Evolutionary conservation across 2,329 filamentous ascomycete genomes (phyloP).

Genomic region (Penicillium decumbens): DNA sequence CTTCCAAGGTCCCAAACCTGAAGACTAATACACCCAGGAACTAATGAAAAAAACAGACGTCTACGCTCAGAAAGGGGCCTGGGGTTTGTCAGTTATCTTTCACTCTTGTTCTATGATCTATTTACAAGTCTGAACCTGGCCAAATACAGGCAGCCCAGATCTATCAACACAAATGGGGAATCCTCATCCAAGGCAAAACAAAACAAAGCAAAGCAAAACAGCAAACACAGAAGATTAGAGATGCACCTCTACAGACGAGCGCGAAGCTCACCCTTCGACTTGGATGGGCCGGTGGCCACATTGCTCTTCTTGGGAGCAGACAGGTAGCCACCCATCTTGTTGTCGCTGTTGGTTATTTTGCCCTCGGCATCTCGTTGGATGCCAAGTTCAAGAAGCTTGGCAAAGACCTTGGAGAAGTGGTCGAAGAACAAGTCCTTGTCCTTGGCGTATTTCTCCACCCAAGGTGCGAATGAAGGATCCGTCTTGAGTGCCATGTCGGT

Average conservation of each 20-base stretch:
- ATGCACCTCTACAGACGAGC: slow-evolving; percentile 25
- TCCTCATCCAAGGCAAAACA: slow-evolving; percentile 10
- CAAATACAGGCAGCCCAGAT: slow-evolving; percentile 3
- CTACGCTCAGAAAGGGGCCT: not conserved
- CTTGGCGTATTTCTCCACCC: slow-evolving; percentile 56
- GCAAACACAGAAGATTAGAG: not conserved
- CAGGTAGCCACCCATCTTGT: slow-evolving; percentile 53
- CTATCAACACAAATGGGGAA: slow-evolving; percentile 18
- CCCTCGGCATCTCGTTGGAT: slow-evolving; percentile 54
- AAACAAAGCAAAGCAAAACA: slow-evolving; percentile 5
- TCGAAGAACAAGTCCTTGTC: slow-evolving; percentile 61
- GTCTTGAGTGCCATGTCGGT: slow-evolving; percentile 57
- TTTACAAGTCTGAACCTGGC: slow-evolving; percentile 15
- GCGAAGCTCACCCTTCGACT: slow-evolving; percentile 18
- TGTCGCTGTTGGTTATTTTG: slow-evolving; percentile 54
- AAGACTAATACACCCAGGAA: not conserved
- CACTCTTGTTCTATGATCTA: slow-evolving; percentile 21
- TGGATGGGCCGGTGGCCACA: slow-evolving; percentile 25
- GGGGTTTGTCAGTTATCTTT: slow-evolving; percentile 4
- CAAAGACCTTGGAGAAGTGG: slow-evolving; percentile 56
- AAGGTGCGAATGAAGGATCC: slow-evolving; percentile 52
- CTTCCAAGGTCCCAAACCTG: not conserved
- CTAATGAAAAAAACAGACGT: not conserved
- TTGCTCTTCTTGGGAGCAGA: slow-evolving; percentile 56
- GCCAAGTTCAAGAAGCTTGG: slow-evolving; percentile 58